A percentile compares a stretch with the other conserved stretches of the same genome.
phyloP scores from a whole-genome alignment of 1,284 basidiomycete genomes.

The Sanguinoderma infundibulare region DNA sequence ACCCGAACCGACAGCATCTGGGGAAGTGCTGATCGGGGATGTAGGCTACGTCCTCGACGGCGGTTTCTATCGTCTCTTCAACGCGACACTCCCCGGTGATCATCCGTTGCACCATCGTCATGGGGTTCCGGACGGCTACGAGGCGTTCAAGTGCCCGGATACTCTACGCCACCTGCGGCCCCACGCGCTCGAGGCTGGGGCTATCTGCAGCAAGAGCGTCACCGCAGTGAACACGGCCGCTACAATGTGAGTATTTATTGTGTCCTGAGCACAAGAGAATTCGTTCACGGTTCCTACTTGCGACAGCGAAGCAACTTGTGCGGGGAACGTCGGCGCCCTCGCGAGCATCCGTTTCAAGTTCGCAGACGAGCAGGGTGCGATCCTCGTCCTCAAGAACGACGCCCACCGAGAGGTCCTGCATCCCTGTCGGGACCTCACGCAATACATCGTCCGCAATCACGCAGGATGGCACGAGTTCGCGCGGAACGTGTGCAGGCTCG shows the following conservation, averaged over 20 bases:
- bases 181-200: not conserved
- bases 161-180: not conserved
- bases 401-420: conserved; percentile 15
- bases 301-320: not conserved
- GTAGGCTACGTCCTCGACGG: conserved; percentile 35
- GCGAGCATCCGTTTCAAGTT: conserved; percentile 21
- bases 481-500: conserved; percentile 9
- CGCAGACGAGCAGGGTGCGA: conserved; percentile 24
- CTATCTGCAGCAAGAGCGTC: conserved; percentile 17
- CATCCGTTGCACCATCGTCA: conserved; percentile 25
- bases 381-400: conserved; percentile 23
- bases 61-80: conserved; percentile 36
- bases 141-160: conserved; percentile 7
- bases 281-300: not conserved
- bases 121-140: conserved; percentile 25
- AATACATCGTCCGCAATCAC: conserved; percentile 17
- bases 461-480: conserved; percentile 25
- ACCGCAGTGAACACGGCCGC: not conserved
- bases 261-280: not conserved
- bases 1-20: conserved; percentile 23
- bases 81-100: conserved; percentile 28
- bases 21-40: conserved; percentile 33
- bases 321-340: not conserved
- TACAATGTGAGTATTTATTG: not conserved
- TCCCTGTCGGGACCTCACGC: conserved; percentile 8